Conservation (phyloP, 208 protist species). For the Crithidia sp. region DNA sequence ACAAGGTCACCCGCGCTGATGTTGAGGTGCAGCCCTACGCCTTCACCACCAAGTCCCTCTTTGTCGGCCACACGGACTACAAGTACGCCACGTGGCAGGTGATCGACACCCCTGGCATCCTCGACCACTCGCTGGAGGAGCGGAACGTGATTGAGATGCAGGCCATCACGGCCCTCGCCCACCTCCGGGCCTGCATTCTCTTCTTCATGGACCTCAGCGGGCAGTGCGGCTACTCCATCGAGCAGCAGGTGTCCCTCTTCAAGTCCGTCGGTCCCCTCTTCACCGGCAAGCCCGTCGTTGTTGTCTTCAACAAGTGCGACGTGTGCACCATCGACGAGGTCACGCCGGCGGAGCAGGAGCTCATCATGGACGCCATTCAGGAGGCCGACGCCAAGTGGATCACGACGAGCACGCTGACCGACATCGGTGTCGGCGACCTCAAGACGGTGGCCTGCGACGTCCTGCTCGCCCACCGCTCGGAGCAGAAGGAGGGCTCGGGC, state of each 20-base stretch:
- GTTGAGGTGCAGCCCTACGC: constrained; percentile 99
- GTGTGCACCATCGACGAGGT: constrained; percentile 94
- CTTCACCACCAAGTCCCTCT: constrained; percentile 99
- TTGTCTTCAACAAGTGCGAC: constrained; percentile 99
- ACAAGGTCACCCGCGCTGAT: constrained; percentile 99
- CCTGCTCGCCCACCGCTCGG: constrained; percentile 94
- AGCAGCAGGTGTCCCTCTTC: constrained; percentile 98
- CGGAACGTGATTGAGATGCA: constrained; percentile 99
- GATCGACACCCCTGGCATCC: constrained; percentile 99
- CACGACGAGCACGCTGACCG: constrained; percentile 95
- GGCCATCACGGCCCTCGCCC: constrained; percentile 99
- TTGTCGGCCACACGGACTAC: constrained; percentile 99
- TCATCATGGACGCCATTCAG: constrained; percentile 88
- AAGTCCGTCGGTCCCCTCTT: constrained; percentile 99
- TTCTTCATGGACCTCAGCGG: constrained; percentile 99
- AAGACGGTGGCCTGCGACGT: constrained; percentile 95
- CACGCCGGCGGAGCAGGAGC: constrained; percentile 75
- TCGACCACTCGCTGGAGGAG: constrained; percentile 99
- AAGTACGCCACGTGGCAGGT: constrained; percentile 99
- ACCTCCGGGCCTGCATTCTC: constrained; percentile 97
- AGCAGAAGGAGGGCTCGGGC: constrained; percentile 95
- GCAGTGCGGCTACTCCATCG: constrained; percentile 98
- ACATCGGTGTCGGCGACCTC: constrained; percentile 93
- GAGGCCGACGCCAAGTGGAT: constrained; percentile 90
- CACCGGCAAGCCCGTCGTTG: constrained; percentile 99